Evolutionary conservation across 306 rosid genomes (phyloP), one percentile per base, ranked within the genome.

Genomic region (Cicer yamashitae): DNA sequence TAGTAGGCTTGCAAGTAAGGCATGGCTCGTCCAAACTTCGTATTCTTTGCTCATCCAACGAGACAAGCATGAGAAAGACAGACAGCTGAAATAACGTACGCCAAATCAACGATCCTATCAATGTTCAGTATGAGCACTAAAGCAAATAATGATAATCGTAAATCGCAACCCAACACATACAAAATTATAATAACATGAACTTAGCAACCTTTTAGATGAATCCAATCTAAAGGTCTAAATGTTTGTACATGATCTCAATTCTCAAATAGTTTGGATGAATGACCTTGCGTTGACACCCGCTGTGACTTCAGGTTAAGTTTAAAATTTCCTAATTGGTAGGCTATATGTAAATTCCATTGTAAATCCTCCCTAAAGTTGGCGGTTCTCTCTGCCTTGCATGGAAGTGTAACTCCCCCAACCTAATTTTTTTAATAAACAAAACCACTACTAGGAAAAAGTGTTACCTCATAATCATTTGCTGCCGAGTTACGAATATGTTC

Each of bases 1-100:
- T 12, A 15, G 83, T 83, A 69, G 90, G 91, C 73, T 66, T 85
- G 83, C 98, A 90, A 75, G 72, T 67, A 82, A 93, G 87, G 72
- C 79, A 83, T 47, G 91, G 88, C 71, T 80, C 67, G 71, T 78
- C 76, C 85, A 90, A 82, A 74, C 81, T 79, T 34, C 90, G 94
- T 56, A 81, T 70, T 34, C 51, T 84, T 84, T 83, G 83, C 78
- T 87, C 87, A 82, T 90, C 88, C 39, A 80, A 46, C 44, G 96
- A 85, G 84, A 87, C 85, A 77, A 93, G 86, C 87, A 67, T 74
- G 77, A 93, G 83, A 81, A 67, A 77, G 52, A 82, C 54, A 30
- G 77, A 80, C 72, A 81, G 46, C 98, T 90, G 91, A 79, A 73
- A 84, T 63, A 53, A 56, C 2, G 30, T 17, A 70, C 39, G 64